Conservation (phyloP, 768 basidiomycete species). For the Rhodotorula toruloides region DNA sequence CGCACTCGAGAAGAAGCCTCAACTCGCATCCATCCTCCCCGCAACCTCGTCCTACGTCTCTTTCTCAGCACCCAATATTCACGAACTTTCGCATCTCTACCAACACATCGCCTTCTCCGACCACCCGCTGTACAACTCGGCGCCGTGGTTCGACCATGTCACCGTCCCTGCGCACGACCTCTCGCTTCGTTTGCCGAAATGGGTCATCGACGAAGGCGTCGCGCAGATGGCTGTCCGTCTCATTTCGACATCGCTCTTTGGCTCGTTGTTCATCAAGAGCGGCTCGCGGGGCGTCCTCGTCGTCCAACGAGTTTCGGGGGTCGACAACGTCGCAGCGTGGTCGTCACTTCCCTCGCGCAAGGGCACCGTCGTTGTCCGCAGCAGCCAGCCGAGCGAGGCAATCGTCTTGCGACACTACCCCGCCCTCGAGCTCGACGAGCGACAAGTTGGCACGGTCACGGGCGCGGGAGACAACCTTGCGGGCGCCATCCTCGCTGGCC, state of each 20-base stretch:
- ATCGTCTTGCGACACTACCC: slow-evolving; percentile 71
- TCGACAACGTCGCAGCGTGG: slow-evolving; percentile 23
- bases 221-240: slow-evolving; percentile 75
- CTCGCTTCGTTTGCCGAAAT: slow-evolving; percentile 55
- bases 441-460: slow-evolving; percentile 65
- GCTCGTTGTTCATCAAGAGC: slow-evolving; percentile 77
- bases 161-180: slow-evolving; percentile 46
- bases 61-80: slow-evolving; percentile 75
- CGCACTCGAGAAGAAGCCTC: slow-evolving; percentile 47
- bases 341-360: slow-evolving; percentile 36
- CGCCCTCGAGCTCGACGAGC: slow-evolving; percentile 51
- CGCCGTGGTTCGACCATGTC: slow-evolving; percentile 57
- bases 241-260: slow-evolving; percentile 79
- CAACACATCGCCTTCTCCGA: slow-evolving; percentile 51
- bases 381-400: slow-evolving; percentile 51
- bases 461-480: slow-evolving; percentile 90
- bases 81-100: slow-evolving; percentile 60
- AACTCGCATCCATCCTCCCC: slow-evolving; percentile 16
- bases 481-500: slow-evolving; percentile 66
- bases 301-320: slow-evolving; percentile 18
- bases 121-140: slow-evolving; percentile 59
- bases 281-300: slow-evolving; percentile 54
- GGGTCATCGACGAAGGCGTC: slow-evolving; percentile 61
- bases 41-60: slow-evolving; percentile 51
- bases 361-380: slow-evolving; percentile 56